Evolutionary conservation across 148 eudicot genomes (phyloP), one percentile per base, ranked within the genome.

Genomic region (Rhododendron ovatum): DNA sequence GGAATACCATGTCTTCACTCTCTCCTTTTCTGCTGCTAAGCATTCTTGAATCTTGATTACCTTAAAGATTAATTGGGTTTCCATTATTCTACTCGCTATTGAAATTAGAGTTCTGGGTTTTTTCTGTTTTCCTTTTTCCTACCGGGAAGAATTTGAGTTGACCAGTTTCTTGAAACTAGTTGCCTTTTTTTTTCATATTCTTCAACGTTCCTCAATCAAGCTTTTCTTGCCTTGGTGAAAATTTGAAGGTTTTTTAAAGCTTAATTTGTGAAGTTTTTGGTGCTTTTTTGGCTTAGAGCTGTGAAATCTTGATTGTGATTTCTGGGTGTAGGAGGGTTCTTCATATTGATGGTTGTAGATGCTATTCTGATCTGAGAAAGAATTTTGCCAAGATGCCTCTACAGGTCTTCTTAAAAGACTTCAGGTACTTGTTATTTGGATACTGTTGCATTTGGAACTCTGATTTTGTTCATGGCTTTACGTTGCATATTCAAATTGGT

Each of bases 381-480:
- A 45, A n/a, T 24, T 22, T 78, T 24, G 33, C 15, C 81, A 78
- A 78, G 81, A 78, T 78, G 81, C 81, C 55, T 12, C 55, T 78
- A 51, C n/a, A 55, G 81, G 55, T 78, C 33, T 78, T 78, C 81
- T 78, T 78, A 13, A 78, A 47, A 48, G 55, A 45, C 81, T 17
- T 26, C 28, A 45, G 81, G 81, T 78, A 78, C n/a, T 20, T 45
- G 26, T 78, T 7, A 24, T 45, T 45, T 78, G 33, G 17, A 43
- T 45, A 7, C 13, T 78, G 33, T 78, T 78, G 81, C 55, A 4
- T 78, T 78, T 45, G 53, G 53, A 43, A 41, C 30, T 78, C 18
- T 43, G 45, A 1, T n/a, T 43, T 43, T 24, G 20, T 39, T 8
- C 10, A n/a, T 43, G n/a, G 1, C 5, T 77, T 22, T 18, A 14